Evolutionary conservation across 2,329 filamentous ascomycete species (phyloP), one percentile per base, ranked within the genome.

Genomic region (Phoma sp.): DNA sequence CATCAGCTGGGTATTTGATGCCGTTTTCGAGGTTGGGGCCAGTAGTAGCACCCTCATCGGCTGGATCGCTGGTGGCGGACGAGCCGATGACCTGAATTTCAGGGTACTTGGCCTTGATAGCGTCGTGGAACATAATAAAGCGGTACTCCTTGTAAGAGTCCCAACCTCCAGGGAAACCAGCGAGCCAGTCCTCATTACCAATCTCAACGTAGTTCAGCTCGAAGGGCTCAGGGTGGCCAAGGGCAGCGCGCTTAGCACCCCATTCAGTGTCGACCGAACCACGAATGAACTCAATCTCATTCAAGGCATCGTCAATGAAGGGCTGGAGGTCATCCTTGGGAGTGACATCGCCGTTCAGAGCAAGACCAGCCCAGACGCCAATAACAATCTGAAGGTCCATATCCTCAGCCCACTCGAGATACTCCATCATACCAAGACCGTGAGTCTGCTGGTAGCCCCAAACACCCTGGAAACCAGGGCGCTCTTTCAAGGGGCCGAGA

Each of bases 401-500:
- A 33, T 80, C 77, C 39, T 81, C 77, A 43, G 74, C 75, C 77
- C 78, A 80, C 25, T 80, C 68, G 28, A 81, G 75, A 54, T 80
- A 81, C 56, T 81, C 78, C 45, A 80, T 67, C n/a, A 81, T 64
- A 7, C 78, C 78, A 12, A 80, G 63, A 25, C 77, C 77, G 51
- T 77, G 61, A 4, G 77, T 79, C 36, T 80, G 76, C 42, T 76
- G 71, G 55, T 81, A 80, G 18, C 66, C 60, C 79, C 78, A 81
- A 14, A 78, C 74, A 34, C 76, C 77, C 21, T 68, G 70, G 37
- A 75, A 75, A n/a, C 80, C 80, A 12, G 78, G 77, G 7, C 81
- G 77, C 53, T 81, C 71, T 32, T 74, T 77, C 15, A 83, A 68
- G 0, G 80, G 78, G 1, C 81, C 81, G 46, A 74, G 75, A 0